Percentiles rank a stretch among this genome's conserved stretches.
Evolutionary conservation across 2,329 filamentous ascomycete genomes (phyloP).

Genomic region (Penicillium palitans): DNA sequence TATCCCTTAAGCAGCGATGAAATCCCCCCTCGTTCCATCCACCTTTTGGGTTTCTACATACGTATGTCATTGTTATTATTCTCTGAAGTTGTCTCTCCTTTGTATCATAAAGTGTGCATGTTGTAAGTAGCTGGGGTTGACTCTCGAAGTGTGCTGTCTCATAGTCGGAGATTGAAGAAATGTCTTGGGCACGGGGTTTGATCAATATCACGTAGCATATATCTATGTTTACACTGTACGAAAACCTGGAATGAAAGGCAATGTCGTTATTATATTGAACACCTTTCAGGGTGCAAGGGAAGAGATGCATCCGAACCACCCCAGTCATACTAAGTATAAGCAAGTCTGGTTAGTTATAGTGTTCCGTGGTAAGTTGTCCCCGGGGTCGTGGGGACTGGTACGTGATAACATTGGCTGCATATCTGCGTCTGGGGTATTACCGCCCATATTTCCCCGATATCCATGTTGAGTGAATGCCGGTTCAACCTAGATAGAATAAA

Average conservation of each 20-base stretch:
- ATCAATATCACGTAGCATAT: neutral
- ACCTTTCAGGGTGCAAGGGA: neutral
- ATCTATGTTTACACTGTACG: neutral
- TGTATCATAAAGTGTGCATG: neutral
- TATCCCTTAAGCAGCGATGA: slow-evolving; percentile 42
- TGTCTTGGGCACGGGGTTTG: neutral
- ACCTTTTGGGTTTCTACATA: slow-evolving; percentile 16
- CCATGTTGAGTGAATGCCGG: neutral
- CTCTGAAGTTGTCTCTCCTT: slow-evolving; percentile 1
- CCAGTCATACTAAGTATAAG: neutral
- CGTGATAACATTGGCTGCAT: neutral
- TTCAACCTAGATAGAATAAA: neutral
- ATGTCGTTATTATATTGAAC: neutral
- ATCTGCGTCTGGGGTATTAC: neutral
- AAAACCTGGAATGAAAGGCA: too few species aligned
- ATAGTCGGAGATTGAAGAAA: neutral
- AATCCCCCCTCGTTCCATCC: slow-evolving; percentile 37
- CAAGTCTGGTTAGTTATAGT: neutral
- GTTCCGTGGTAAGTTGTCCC: neutral
- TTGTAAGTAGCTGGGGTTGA: neutral
- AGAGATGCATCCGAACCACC: too few species aligned
- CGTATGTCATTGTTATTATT: slow-evolving; percentile 27
- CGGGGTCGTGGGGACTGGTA: neutral
- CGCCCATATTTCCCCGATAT: neutral
- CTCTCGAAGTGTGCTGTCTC: neutral